A percentile compares a stretch with the other conserved stretches of the same genome.
Evolutionary conservation across 257 asterid species (phyloP).

Genomic region (Capsicum baccatum): DNA sequence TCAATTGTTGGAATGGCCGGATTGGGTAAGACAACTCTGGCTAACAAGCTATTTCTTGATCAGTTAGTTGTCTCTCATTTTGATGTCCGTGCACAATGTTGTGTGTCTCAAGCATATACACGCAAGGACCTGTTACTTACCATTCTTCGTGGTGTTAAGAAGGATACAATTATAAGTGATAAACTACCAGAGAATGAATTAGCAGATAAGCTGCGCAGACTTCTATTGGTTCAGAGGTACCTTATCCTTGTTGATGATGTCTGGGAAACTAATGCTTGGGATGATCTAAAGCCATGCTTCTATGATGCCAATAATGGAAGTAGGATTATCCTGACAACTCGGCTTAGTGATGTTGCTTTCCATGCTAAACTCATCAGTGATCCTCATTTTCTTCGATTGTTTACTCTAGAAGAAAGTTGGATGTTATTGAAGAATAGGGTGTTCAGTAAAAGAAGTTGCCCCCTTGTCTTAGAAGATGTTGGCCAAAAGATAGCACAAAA

Average conservation of each 20-base stretch:
- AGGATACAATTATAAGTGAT: background rate
- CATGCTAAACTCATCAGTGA: background rate
- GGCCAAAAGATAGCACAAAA: background rate
- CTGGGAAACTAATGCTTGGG: conserved; percentile 41
- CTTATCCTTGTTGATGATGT: conserved; percentile 52
- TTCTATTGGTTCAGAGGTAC: conserved; percentile 38
- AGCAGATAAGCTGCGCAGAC: conserved; percentile 25
- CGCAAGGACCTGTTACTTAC: conserved; percentile 30
- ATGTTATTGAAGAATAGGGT: conserved; percentile 38
- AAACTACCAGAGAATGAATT: conserved; percentile 12
- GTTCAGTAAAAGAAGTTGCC: background rate
- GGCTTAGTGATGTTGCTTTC: conserved; percentile 14
- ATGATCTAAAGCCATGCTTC: background rate
- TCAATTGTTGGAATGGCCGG: conserved; percentile 56
- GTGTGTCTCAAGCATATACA: conserved; percentile 37
- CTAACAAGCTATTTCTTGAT: conserved; percentile 38
- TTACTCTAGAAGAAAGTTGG: conserved; percentile 38
- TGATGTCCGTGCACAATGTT: conserved; percentile 36
- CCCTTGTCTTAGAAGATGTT: background rate
- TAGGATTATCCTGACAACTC: conserved; percentile 35
- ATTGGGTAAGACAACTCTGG: conserved; percentile 51
- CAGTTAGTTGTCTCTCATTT: conserved; percentile 28
- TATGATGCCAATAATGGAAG: conserved; percentile 36
- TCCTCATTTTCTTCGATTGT: background rate
- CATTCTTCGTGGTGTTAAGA: conserved; percentile 11